Evolutionary conservation across 139 green algal species (phyloP).

Genomic region (Tetraselmis striata): DNA sequence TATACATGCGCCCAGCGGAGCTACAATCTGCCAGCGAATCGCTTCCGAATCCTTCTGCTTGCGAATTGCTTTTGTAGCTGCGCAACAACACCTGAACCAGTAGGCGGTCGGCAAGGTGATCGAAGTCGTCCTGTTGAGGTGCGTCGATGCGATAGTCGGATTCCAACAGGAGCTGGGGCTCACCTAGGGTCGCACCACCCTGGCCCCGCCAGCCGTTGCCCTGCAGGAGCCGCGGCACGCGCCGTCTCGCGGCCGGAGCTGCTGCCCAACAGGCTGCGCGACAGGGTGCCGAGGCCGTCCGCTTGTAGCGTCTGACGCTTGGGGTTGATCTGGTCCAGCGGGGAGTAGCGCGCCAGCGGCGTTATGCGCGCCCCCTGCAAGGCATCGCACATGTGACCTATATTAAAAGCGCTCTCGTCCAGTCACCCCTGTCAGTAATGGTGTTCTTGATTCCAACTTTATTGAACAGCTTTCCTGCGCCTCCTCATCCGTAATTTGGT

Average conservation of each 20-base stretch:
- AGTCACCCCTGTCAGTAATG: no score
- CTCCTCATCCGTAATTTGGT: no score
- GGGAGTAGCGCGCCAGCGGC: not conserved
- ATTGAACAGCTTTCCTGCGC: no score
- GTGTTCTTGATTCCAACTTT: no score
- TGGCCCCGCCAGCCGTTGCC: not conserved
- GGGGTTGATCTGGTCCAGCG: not conserved
- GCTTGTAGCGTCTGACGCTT: not conserved
- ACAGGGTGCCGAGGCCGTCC: not conserved
- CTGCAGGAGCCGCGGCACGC: no score
- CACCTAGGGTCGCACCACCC: not conserved
- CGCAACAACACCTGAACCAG: not conserved
- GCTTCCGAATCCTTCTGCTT: no score
- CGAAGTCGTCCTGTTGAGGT: not conserved
- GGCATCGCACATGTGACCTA: no score
- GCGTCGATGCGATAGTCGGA: no score
- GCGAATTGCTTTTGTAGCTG: not conserved
- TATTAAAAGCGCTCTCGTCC: no score
- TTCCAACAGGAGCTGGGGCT: not conserved
- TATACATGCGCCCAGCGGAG: not conserved
- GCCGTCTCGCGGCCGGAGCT: no score
- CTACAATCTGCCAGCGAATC: not conserved
- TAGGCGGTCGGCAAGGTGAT: not conserved
- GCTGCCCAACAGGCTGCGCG: not conserved
- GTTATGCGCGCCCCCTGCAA: not conserved